Conservation (phyloP, 306 rosid genomes). For the Vigna reflexopilosa region DNA sequence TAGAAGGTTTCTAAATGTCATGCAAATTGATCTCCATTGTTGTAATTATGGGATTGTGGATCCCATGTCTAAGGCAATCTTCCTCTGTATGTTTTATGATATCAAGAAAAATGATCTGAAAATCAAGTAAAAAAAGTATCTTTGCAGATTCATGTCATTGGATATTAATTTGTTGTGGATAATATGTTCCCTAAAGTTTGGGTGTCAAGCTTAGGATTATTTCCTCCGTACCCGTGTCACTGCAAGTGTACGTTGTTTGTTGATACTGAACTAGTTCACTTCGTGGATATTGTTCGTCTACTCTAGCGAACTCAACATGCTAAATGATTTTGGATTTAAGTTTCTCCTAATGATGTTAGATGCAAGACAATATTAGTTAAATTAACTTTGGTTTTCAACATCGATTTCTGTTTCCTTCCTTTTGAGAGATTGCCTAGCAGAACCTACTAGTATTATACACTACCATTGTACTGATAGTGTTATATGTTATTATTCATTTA, state of each 20-base stretch:
- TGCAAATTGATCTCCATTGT: constrained; percentile 27
- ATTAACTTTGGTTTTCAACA: background rate
- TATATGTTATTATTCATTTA: background rate
- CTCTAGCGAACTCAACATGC: constrained; percentile 3
- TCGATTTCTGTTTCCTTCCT: constrained; percentile 3
- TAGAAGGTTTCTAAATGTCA: constrained; percentile 28
- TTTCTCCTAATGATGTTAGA: background rate
- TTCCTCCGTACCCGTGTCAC: background rate
- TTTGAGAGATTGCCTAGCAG: background rate
- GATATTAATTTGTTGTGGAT: background rate
- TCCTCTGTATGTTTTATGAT: constrained; percentile 30
- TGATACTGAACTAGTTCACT: constrained; percentile 5
- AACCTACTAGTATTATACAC: background rate
- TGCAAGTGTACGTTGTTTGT: background rate
- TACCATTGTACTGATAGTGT: background rate
- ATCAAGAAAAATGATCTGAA: background rate
- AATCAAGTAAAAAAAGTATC: constrained; percentile 7
- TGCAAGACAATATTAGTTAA: constrained; percentile 7
- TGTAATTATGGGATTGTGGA: constrained; percentile 12
- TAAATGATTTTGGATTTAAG: constrained; percentile 5
- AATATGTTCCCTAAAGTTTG: constrained; percentile 12
- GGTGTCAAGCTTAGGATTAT: constrained; percentile 14
- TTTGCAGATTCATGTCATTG: constrained; percentile 6
- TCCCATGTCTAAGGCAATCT: constrained; percentile 29
- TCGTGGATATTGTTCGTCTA: background rate